These are phyloP conservation scores for Agrocybe praecox DNA, from an alignment of 768 basidiomycete species.

Conservation along the genomic window DNA sequence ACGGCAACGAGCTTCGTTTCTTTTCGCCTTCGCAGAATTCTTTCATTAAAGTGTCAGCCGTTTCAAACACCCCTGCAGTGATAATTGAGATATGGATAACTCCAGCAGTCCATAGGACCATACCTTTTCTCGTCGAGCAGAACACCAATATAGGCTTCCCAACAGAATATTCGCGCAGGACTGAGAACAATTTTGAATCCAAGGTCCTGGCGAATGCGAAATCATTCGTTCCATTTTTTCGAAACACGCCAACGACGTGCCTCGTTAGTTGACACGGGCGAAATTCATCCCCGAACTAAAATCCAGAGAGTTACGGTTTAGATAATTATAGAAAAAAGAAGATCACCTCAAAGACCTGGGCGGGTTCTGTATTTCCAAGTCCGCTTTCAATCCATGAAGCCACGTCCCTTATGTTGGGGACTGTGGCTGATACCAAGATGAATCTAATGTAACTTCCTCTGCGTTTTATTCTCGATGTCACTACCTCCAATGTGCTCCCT, in stretches of 20 bases:
- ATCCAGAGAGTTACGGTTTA: neutral
- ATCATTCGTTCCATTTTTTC: conserved; percentile 69
- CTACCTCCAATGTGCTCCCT: conserved; percentile 92
- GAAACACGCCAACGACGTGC: conserved; percentile 71
- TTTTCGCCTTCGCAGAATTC: conserved; percentile 63
- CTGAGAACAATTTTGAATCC: conserved; percentile 69
- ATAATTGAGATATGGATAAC: neutral
- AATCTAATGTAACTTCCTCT: conserved; percentile 75
- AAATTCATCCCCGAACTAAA: conserved; percentile 90
- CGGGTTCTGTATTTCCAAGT: conserved; percentile 39
- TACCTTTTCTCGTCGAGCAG: conserved; percentile 89
- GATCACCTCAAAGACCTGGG: conserved; percentile 68
- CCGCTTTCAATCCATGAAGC: conserved; percentile 80
- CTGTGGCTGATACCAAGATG: conserved; percentile 89
- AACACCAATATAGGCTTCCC: conserved; percentile 91
- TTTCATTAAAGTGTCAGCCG: conserved; percentile 78
- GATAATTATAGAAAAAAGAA: neutral
- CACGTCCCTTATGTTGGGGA: conserved; percentile 91
- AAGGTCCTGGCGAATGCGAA: conserved; percentile 74
- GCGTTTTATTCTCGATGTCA: conserved; percentile 91
- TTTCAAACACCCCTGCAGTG: conserved; percentile 52
- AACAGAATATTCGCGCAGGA: conserved; percentile 72
- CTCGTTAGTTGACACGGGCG: conserved; percentile 82
- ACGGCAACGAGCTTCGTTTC: conserved; percentile 58
- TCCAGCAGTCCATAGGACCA: conserved; percentile 39